Evolutionary conservation across 2,329 filamentous ascomycete genomes (phyloP), one percentile per base, ranked within the genome.

Genomic region (Dothidotthia symphoricarpi): DNA sequence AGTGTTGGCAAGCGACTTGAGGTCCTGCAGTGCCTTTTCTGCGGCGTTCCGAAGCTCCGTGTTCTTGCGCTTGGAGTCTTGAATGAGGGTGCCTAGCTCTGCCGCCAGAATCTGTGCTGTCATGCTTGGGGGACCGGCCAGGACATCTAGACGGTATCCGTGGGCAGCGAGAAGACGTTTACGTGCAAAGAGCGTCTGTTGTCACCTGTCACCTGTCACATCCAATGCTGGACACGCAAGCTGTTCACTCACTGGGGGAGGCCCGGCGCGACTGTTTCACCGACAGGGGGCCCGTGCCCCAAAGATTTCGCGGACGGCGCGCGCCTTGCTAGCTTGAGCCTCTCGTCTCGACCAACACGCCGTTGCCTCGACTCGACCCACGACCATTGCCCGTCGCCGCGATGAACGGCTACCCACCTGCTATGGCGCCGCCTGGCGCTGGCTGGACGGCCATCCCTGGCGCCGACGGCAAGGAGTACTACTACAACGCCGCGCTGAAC

Each of bases 31-130:
- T 11, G 93, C 94, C 69, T 90, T 94, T 63, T 98, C 93, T 17
- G 93, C 89, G 34, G 93, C 88, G 77, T 86, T 86, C 73, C 86
- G 82, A 36, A 98, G 76, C 59, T 97, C 93, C 54, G 85, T 81
- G 68, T 96, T 85, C 70, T 95, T 97, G 59, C 91, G 81, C 71
- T 95, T 97, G 64, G 90, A 93, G 74, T 98, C 93, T 69, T 94
- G 88, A 58, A 95, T 85, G 66, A 96, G 81, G 71, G 88, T 94
- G 61, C 85, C 81, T 66, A 96, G 80, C 78, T 96, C 90, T 41
- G 86, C 83, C 62, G 84, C 82, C 59, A 96, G 78, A 61, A 95
- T 83, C 78, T 94, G 88, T 59, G 88, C 85, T 68, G 89, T 94
- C 89, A 95, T 95, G 59, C 72, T 83, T 47, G 39, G 42, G 43